These are phyloP conservation scores for Musa beccarii DNA, from an alignment of 176 grass and related monocot genomes.

Conservation along the genomic window DNA sequence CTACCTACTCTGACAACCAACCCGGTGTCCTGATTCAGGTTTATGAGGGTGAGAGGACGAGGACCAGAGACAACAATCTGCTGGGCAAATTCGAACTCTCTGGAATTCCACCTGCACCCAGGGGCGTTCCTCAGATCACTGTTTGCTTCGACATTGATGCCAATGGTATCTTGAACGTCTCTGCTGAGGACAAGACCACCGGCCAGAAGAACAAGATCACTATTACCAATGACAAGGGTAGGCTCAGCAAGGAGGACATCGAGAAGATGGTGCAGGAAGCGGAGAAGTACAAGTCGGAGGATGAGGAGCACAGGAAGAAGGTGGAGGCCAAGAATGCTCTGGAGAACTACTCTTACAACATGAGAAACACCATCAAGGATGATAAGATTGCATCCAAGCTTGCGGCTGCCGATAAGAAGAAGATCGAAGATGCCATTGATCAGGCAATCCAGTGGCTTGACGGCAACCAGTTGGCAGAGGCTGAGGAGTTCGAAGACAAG, in stretches of 20 bases:
- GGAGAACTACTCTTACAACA: slow-evolving; percentile 1
- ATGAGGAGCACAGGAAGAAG: slow-evolving; percentile 5
- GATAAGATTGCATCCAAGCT: slow-evolving; percentile 2
- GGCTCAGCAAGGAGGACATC: slow-evolving; percentile 10
- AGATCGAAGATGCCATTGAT: slow-evolving; percentile 3
- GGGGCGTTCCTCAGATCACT: neutral
- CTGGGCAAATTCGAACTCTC: neutral
- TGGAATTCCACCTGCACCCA: neutral
- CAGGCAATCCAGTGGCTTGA: neutral
- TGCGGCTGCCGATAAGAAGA: neutral
- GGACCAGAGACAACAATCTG: neutral
- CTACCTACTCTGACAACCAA: neutral
- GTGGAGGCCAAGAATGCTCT: neutral
- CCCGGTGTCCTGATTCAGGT: neutral
- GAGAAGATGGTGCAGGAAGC: slow-evolving; percentile 8
- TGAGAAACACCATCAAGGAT: slow-evolving; percentile 1
- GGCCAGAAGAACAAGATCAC: slow-evolving; percentile 8
- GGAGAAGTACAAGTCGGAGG: slow-evolving; percentile 8
- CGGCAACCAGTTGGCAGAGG: slow-evolving; percentile 1
- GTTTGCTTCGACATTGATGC: slow-evolving; percentile 3
- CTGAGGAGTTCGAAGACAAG: slow-evolving; percentile 4
- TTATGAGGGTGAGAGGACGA: neutral
- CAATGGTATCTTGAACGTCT: slow-evolving; percentile 6
- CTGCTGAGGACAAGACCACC: neutral
- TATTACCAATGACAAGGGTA: slow-evolving; percentile 7